phyloP scores from a whole-genome alignment of 148 eudicot species.

The Cornus florida region DNA sequence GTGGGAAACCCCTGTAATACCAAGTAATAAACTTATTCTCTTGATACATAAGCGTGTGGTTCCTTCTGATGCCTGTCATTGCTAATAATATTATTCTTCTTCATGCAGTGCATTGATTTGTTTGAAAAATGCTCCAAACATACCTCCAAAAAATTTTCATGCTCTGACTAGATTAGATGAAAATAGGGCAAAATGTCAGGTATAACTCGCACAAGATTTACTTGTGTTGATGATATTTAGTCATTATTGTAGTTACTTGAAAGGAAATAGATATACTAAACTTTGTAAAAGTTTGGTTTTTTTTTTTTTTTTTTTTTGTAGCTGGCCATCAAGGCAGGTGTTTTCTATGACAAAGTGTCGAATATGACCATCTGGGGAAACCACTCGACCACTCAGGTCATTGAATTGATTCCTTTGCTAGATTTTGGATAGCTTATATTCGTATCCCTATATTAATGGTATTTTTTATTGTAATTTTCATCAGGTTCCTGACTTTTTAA shows the following conservation, averaged over 20 bases:
- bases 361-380: conserved; percentile 99
- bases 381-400: conserved; percentile 98
- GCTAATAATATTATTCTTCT: conserved; percentile 17
- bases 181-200: conserved; percentile 99
- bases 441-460: background rate
- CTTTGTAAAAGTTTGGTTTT: background rate
- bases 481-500: conserved; percentile 93
- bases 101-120: conserved; percentile 90
- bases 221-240: background rate
- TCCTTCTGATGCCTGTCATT: background rate
- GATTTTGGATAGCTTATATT: background rate
- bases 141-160: conserved; percentile 96
- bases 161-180: conserved; percentile 96
- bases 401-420: background rate
- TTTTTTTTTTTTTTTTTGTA: conserved; percentile 31
- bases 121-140: conserved; percentile 94
- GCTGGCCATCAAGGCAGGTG: conserved; percentile 97
- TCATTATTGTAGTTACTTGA: background rate
- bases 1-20: conserved; percentile 99
- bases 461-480: background rate
- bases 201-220: background rate
- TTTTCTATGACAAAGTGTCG: conserved; percentile 94
- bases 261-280: background rate
- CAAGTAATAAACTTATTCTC: conserved; percentile 47
- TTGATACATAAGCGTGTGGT: background rate